Base-by-base conservation (phyloP, 1,284 basidiomycete genomes). In the Rhodotorula sp. region DNA sequence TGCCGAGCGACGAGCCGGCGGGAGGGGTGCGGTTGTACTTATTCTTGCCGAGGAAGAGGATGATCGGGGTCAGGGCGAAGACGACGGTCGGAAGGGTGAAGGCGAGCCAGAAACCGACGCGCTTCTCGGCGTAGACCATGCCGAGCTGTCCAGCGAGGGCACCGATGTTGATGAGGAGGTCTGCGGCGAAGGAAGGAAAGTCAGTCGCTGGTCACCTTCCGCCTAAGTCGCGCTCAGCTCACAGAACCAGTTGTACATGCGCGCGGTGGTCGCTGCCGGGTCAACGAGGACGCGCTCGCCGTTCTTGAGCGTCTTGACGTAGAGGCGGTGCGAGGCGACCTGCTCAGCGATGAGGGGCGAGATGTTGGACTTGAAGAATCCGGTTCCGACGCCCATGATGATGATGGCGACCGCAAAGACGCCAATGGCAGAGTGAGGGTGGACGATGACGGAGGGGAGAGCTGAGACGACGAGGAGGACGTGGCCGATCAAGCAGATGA, bases 231-330 rank as follows among this genome's bases (percentile, higher is more conserved):
- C n/a, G n/a, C n/a, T n/a, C n/a, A 59, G 83, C 76, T 77, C 92
- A 91, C 67, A 90, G 64, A 72, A 78, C 79, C 89, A 91, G 53
- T 90, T 86, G 63, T 87, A 84, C 34, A 76, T 69, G 13, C 74
- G 63, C 19, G 87, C 82, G 7, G 87, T 84, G 2, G 92, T 94
- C 76, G 89, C 76, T 0, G 83, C 79, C 0, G 92, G 92, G 79
- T 94, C 91, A 47, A 93, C 86, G 71, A 94, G 88, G 64, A 94
- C 90, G 47, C 87, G 83, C 79, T 92, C 89, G 56, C 91, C 91
- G 29, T 79, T 81, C 71, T 83, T 84, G 2, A 84, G 84, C 6
- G 83, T 85, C 46, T 76, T 72, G 67, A 76, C 67, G 54, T 54
- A 64, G 44, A 90, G 84, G 80, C 55, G 58, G 52, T 68, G 79